Evolutionary conservation across 164 flowering plant species (phyloP).

Genomic region (Taxillus chinensis): DNA sequence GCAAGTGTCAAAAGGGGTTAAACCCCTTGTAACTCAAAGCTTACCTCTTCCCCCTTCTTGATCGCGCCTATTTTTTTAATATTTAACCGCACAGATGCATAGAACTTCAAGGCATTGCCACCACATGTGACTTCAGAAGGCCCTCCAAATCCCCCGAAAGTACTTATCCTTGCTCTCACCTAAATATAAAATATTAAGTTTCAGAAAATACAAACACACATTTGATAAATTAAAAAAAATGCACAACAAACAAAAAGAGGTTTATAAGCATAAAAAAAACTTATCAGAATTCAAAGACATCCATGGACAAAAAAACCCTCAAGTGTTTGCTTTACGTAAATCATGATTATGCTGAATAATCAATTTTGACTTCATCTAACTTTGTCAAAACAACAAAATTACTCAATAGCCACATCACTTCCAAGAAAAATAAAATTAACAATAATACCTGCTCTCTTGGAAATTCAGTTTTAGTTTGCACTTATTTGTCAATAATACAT

Average conservation of each 20-base stretch:
- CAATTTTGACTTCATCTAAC: too few relatives aligned
- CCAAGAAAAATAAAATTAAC: too few relatives aligned
- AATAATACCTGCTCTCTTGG: too few relatives aligned
- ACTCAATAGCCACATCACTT: too few relatives aligned
- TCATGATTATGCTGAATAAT: too few relatives aligned
- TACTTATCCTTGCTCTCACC: conserved; percentile 77
- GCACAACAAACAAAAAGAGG: background rate
- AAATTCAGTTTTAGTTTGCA: too few relatives aligned
- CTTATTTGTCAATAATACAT: too few relatives aligned
- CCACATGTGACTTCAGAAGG: conserved; percentile 91
- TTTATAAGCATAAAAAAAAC: background rate
- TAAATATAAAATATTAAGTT: conserved; percentile 13
- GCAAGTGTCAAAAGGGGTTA: too few relatives aligned
- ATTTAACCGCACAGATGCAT: conserved; percentile 87
- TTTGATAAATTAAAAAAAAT: background rate
- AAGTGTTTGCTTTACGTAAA: background rate
- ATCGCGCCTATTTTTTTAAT: conserved; percentile 64
- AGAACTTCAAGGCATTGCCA: conserved; percentile 96
- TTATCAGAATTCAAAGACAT: background rate
- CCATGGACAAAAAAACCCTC: background rate
- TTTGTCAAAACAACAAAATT: too few relatives aligned
- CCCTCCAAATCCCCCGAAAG: conserved; percentile 79
- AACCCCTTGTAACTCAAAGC: too few relatives aligned
- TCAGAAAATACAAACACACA: background rate
- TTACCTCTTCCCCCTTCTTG: conserved; percentile 93